phyloP scores from a whole-genome alignment of 2,329 filamentous ascomycete genomes.

The Exophiala sideris region DNA sequence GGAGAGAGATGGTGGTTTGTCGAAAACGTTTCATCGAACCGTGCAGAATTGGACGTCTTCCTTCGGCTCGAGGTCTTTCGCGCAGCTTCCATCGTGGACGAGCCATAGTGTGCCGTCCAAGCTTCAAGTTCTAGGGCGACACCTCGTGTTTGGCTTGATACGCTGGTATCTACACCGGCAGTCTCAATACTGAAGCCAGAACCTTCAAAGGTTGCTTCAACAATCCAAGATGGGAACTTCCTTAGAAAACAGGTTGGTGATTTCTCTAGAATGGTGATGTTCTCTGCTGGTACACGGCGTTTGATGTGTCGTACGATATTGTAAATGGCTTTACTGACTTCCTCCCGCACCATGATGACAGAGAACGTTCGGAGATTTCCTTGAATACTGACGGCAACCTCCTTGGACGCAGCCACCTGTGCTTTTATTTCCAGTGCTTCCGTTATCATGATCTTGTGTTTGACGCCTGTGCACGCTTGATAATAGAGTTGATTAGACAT shows the following conservation, averaged over 20 bases:
- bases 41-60: constrained; percentile 67
- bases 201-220: constrained; percentile 79
- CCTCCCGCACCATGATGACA: constrained; percentile 82
- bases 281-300: constrained; percentile 64
- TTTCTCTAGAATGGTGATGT: constrained; percentile 38
- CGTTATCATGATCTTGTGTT: constrained; percentile 82
- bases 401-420: constrained; percentile 78
- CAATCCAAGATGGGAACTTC: constrained; percentile 75
- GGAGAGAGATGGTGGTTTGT: constrained; percentile 51
- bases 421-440: constrained; percentile 85
- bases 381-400: constrained; percentile 75
- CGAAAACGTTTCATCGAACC: constrained; percentile 64
- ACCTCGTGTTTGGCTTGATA: constrained; percentile 78
- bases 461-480: constrained; percentile 76
- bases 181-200: constrained; percentile 88
- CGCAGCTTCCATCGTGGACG: constrained; percentile 68
- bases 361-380: constrained; percentile 83
- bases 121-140: constrained; percentile 82
- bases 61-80: constrained; percentile 57
- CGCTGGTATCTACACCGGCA: constrained; percentile 78
- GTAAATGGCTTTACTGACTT: constrained; percentile 87
- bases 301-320: constrained; percentile 86
- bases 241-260: constrained; percentile 63
- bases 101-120: constrained; percentile 84
- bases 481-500: constrained; percentile 91